These are phyloP conservation scores for Pseudogymnoascus sp. DNA, from an alignment of 2,329 filamentous ascomycete genomes.

Conservation along the genomic window DNA sequence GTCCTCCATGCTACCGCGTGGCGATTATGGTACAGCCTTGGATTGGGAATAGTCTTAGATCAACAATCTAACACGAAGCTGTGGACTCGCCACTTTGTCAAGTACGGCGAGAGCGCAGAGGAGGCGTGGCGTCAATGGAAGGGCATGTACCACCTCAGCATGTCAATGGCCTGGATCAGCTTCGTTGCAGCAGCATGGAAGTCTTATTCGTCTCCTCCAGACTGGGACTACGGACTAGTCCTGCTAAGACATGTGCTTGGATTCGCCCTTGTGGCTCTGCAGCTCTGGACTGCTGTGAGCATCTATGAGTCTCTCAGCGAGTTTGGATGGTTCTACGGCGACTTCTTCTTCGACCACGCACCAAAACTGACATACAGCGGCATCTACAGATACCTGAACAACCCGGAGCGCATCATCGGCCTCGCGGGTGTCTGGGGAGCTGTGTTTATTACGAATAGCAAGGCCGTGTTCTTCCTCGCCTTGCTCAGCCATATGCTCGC, in stretches of 20 bases:
- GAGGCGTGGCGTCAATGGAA: constrained; percentile 99
- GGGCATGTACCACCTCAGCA: constrained; percentile 86
- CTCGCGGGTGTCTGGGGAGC: constrained; percentile 93
- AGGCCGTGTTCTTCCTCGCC: constrained; percentile 77
- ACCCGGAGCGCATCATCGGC: constrained; percentile 88
- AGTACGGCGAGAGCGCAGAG: constrained; percentile 81
- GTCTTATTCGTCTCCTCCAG: constrained; percentile 78
- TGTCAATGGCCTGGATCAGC: constrained; percentile 79
- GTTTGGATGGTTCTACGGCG: constrained; percentile 98
- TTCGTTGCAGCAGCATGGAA: constrained; percentile 93
- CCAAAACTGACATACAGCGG: constrained; percentile 90
- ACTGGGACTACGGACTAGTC: constrained; percentile 82
- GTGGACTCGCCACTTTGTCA: constrained; percentile 96
- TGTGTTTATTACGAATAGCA: constrained; percentile 86
- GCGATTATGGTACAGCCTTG: constrained; percentile 87
- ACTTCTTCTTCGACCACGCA: constrained; percentile 92
- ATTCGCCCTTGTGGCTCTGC: constrained; percentile 69
- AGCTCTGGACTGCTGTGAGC: constrained; percentile 86
- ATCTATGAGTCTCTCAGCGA: constrained; percentile 95
- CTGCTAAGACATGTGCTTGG: constrained; percentile 84
- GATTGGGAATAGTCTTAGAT: constrained; percentile 76
- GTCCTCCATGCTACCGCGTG: constrained; percentile 71
- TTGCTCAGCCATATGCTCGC: constrained; percentile 78
- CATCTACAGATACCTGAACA: constrained; percentile 97
- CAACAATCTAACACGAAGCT: constrained; percentile 82